Evolutionary conservation across 2,329 filamentous ascomycete species (phyloP).

Genomic region (Sporothrix brunneoviolacea): DNA sequence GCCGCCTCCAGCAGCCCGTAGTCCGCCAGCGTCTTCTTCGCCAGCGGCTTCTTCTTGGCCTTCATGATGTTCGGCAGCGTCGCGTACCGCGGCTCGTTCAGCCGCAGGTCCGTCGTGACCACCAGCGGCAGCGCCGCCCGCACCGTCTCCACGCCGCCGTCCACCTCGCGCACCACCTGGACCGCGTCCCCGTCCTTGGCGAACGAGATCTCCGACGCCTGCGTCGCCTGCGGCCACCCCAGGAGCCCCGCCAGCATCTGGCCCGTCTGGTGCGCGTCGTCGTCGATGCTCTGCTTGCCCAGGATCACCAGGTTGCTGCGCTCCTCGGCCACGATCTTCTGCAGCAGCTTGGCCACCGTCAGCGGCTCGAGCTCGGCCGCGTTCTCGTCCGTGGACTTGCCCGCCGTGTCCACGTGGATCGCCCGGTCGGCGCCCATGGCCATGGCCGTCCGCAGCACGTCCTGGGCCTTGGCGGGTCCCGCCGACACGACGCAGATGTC

Average conservation of each 20-base stretch:
- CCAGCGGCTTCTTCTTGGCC: constrained; percentile 98
- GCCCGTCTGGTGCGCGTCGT: constrained; percentile 90
- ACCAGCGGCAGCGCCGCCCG: constrained; percentile 81
- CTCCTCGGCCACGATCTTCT: constrained; percentile 72
- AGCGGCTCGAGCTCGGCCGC: constrained; percentile 78
- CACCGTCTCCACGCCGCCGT: constrained; percentile 89
- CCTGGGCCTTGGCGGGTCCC: constrained; percentile 78
- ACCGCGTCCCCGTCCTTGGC: constrained; percentile 63
- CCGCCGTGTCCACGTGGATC: constrained; percentile 70
- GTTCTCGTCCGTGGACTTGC: constrained; percentile 63
- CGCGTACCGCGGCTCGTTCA: constrained; percentile 94
- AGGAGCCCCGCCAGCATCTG: constrained; percentile 94
- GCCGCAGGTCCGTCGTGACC: constrained; percentile 85
- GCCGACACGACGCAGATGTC: constrained; percentile 89
- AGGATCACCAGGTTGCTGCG: constrained; percentile 86
- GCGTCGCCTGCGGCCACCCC: constrained; percentile 90
- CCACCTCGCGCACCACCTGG: constrained; percentile 83
- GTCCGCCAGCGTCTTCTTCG: constrained; percentile 83
- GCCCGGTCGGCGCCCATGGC: constrained; percentile 95
- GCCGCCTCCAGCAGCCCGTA: constrained; percentile 72
- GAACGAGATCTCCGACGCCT: constrained; percentile 79
- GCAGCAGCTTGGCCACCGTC: constrained; percentile 83
- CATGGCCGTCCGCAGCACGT: constrained; percentile 92
- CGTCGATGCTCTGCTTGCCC: constrained; percentile 97
- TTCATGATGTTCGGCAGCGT: constrained; percentile 99